Evolutionary conservation across 306 rosid genomes (phyloP).

Genomic region (Rubus parviflorus): DNA sequence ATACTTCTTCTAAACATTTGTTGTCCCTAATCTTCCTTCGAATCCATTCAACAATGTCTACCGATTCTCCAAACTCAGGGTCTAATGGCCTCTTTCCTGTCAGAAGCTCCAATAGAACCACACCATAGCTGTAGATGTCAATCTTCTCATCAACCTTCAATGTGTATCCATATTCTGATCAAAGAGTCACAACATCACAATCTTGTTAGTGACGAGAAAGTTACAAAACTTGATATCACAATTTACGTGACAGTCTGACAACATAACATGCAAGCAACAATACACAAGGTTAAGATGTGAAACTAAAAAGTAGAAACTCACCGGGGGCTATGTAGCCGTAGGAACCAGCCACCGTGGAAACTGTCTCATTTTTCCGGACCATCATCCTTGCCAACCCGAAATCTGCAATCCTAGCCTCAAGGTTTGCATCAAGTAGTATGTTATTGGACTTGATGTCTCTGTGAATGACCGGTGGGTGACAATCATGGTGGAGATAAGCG

Average conservation of each 20-base stretch:
- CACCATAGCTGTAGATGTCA: conserved; percentile 90
- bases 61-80: conserved; percentile 69
- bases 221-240: background rate
- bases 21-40: conserved; percentile 62
- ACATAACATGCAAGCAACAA: background rate
- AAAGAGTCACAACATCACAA: conserved; percentile 5
- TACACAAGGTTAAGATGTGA: background rate
- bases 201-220: conserved; percentile 4
- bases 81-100: conserved; percentile 81
- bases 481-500: conserved; percentile 94
- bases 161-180: conserved; percentile 85
- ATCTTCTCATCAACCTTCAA: conserved; percentile 94
- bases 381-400: conserved; percentile 93
- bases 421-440: conserved; percentile 83
- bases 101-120: conserved; percentile 85
- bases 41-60: conserved; percentile 89
- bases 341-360: conserved; percentile 94
- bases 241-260: background rate
- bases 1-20: conserved; percentile 65
- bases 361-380: conserved; percentile 82
- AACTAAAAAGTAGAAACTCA: conserved; percentile 36
- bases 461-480: conserved; percentile 85
- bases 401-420: conserved; percentile 90
- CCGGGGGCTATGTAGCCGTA: conserved; percentile 99
- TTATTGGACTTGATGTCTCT: conserved; percentile 89